Conservation (phyloP, 192 early-diverging fungal genomes). For the Coemansia sp. region DNA sequence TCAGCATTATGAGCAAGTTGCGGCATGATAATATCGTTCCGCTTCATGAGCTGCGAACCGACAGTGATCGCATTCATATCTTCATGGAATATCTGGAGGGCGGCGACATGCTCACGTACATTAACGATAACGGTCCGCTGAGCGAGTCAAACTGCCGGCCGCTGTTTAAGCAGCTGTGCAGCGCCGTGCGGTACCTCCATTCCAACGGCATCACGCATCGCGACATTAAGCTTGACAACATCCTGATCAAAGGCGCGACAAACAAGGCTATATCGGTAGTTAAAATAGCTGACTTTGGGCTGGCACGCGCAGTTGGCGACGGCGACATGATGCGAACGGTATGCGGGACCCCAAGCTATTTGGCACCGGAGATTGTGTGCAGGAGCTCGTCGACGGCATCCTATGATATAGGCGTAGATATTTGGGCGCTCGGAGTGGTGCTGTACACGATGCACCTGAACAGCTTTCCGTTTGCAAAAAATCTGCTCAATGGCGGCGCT, state of each 20-base stretch:
- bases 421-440: constrained; percentile 52
- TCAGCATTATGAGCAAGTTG: constrained; percentile 40
- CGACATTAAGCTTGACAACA: constrained; percentile 88
- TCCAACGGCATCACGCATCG: constrained; percentile 82
- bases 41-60: constrained; percentile 37
- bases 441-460: constrained; percentile 41
- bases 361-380: constrained; percentile 54
- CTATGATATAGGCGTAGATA: constrained; percentile 45
- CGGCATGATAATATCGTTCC: constrained; percentile 40
- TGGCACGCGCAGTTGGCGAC: constrained; percentile 49
- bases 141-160: constrained; percentile 35
- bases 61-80: constrained; percentile 49
- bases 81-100: constrained; percentile 51
- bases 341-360: constrained; percentile 56
- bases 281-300: constrained; percentile 68
- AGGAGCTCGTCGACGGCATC: constrained; percentile 29
- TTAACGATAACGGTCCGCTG: constrained; percentile 35
- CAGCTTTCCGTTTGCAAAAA: constrained; percentile 41
- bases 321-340: constrained; percentile 51
- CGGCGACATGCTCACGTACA: constrained; percentile 46
- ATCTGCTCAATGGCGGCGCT: constrained; percentile 11
- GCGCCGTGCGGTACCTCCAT: constrained; percentile 71
- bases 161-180: constrained; percentile 47
- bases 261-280: constrained; percentile 14
- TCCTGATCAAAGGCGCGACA: constrained; percentile 37